Evolutionary conservation across 352 stramenopile species (phyloP), one percentile per base, ranked within the genome.

Genomic region (Globisporangium middletonii): DNA sequence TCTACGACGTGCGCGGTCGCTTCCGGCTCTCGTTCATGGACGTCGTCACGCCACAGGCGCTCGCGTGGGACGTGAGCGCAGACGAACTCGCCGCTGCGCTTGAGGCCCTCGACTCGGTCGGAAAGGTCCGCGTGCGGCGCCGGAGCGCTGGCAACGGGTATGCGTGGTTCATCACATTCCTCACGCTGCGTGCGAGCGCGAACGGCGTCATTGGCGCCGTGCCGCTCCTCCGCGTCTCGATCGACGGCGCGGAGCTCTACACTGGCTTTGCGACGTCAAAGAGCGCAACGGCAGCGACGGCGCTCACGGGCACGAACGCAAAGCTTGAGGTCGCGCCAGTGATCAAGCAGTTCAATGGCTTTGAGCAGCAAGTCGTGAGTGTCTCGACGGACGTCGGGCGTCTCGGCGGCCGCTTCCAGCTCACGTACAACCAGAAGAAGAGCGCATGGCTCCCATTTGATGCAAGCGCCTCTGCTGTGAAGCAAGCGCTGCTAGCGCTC

Each of bases 341-440:
- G 38, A 85, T 98, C 5, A 68, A 87, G 18, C 86, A 80, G 11
- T 96, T 92, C 64, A 91, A 95, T 19, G 95, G 96, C 5, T 98
- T 85, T 54, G 93, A 97, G 37, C 88, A 98, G 62, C 95, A 98
- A 57, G 80, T 77, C 6, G 63, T 98, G 2, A 86, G 70, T 3
- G 70, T 98, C 13, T 73, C 69, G 2, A 82, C 86, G 1, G 83
- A 77, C 19, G 62, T 64, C 3, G 83, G 79, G 0, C 67, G 53
- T 0, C 79, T 98, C 2, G 79, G 82, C 12, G 96, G 96, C 8
- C 75, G 75, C 23, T 98, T 98, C 59, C 72, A 75, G 38, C 61
- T 99, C 30, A 75, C 67, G 9, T 97, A 97, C 58, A 65, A 94
- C 55, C 78, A 93, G 3, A 77, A 94, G 50, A 83, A 80, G 48